Evolutionary conservation across 495 filamentous ascomycete genomes (phyloP), one percentile per base, ranked within the genome.

Genomic region (Penicillium parvum): DNA sequence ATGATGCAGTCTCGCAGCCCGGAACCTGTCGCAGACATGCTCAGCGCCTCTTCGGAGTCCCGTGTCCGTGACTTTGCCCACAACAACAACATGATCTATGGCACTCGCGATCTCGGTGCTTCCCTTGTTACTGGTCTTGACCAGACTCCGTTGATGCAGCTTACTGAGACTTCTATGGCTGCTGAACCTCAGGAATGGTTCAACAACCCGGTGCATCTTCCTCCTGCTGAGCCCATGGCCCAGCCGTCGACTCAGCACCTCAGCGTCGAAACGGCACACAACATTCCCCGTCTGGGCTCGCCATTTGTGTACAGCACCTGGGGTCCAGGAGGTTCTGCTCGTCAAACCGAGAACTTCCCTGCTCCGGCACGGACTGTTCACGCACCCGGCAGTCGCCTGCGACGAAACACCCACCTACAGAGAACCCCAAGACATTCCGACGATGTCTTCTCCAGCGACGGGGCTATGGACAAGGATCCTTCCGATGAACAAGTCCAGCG

Each of bases 71-170:
- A 40, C 50, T 37, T 52, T 20, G 45, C 63, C 18, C 45, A 54
- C 12, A 58, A 48, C 10, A 55, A 43, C n/a, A 58, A 64, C 11
- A 47, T 65, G 11, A 56, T 70, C 16, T 83, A 81, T 55, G 68
- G 81, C 3, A 88, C 84, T 8, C 83, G 86, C 30, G 89, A 92
- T 40, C 84, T 97, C 67, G 83, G 86, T 29, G 67, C 95, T 26
- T 96, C 92, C 25, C 78, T 98, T 25, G 76, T 81, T 3, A 76
- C 88, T 14, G 90, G 85, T 63, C 85, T 86, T 7, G 76, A 90
- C 10, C 75, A 84, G 23, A 84, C 79, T 32, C 82, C 86, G 0
- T 61, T 97, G 38, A 78, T 87, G 14, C 74, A 77, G 47, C 58
- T 87, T 22, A 62, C 78, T n/a, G 58, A 68, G 27, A 62, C 61